Percentiles rank a stretch among this genome's conserved stretches.
phyloP scores from a whole-genome alignment of 139 green algal species.

The Chlorella sp. region DNA sequence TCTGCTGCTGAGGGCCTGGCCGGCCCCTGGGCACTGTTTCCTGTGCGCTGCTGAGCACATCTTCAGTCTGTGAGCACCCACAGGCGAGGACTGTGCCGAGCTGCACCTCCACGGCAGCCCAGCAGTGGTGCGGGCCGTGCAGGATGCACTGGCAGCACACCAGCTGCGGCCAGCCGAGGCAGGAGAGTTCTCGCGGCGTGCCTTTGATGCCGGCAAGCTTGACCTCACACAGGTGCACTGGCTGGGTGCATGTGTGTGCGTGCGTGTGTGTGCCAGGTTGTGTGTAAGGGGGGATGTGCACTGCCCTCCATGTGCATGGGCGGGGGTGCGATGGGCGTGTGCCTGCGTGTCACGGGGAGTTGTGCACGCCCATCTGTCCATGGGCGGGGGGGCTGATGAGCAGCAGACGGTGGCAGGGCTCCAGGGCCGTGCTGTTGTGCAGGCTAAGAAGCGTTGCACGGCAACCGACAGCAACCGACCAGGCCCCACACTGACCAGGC shows the following conservation, averaged over 20 bases:
- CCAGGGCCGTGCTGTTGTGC: too few relatives aligned
- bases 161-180: constrained; percentile 54
- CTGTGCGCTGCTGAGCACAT: background rate
- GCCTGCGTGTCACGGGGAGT: too few relatives aligned
- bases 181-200: constrained; percentile 69
- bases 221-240: constrained; percentile 33
- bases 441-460: too few relatives aligned
- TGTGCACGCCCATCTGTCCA: too few relatives aligned
- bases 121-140: constrained; percentile 55
- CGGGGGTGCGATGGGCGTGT: too few relatives aligned
- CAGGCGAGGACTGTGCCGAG: constrained; percentile 71
- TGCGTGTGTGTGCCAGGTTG: too few relatives aligned
- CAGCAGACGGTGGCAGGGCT: too few relatives aligned
- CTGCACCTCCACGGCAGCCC: constrained; percentile 68
- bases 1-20: too few relatives aligned
- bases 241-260: background rate
- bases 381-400: too few relatives aligned
- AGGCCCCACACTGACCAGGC: background rate
- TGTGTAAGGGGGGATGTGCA: too few relatives aligned
- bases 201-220: constrained; percentile 54
- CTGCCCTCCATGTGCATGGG: too few relatives aligned
- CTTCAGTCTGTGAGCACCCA: background rate
- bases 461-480: background rate
- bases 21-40: too few relatives aligned
- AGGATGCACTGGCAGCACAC: constrained; percentile 47